Evolutionary conservation across 2,329 filamentous ascomycete species (phyloP).

Genomic region (Pseudodiploospora longispora): DNA sequence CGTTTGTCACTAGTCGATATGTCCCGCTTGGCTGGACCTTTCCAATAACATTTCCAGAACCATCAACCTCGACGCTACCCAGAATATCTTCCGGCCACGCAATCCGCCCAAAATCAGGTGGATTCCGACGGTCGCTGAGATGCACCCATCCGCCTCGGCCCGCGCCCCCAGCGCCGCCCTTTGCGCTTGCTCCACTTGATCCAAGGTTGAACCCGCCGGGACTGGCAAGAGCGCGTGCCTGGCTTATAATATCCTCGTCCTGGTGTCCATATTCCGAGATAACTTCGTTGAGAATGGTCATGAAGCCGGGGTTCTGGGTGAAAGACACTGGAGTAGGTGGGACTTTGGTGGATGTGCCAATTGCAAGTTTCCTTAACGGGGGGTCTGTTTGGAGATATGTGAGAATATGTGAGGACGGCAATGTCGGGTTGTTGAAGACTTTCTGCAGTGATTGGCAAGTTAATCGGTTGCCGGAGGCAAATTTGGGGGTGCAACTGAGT

Average conservation of each 20-base stretch:
- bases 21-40: constrained; percentile 53
- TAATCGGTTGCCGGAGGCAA: constrained; percentile 8
- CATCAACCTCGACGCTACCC: constrained; percentile 58
- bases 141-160: constrained; percentile 57
- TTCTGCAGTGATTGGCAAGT: constrained; percentile 33
- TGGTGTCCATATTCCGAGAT: constrained; percentile 45
- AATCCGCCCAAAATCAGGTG: constrained; percentile 59
- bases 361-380: constrained; percentile 44
- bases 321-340: constrained; percentile 56
- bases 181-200: constrained; percentile 47
- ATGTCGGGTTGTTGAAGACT: constrained; percentile 42
- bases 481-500: background rate
- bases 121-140: constrained; percentile 55
- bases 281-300: constrained; percentile 50
- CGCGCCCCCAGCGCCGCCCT: constrained; percentile 53
- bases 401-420: constrained; percentile 43
- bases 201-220: constrained; percentile 47
- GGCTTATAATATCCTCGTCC: constrained; percentile 47
- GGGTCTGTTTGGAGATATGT: constrained; percentile 52
- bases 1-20: constrained; percentile 55
- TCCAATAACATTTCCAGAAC: constrained; percentile 47
- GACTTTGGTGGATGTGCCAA: constrained; percentile 50
- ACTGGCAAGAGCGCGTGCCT: constrained; percentile 53
- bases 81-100: constrained; percentile 64
- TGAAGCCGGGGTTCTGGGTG: constrained; percentile 49